These are phyloP conservation scores for Talaromyces verruculosus DNA, from an alignment of 2,329 filamentous ascomycete species.

Conservation along the genomic window DNA sequence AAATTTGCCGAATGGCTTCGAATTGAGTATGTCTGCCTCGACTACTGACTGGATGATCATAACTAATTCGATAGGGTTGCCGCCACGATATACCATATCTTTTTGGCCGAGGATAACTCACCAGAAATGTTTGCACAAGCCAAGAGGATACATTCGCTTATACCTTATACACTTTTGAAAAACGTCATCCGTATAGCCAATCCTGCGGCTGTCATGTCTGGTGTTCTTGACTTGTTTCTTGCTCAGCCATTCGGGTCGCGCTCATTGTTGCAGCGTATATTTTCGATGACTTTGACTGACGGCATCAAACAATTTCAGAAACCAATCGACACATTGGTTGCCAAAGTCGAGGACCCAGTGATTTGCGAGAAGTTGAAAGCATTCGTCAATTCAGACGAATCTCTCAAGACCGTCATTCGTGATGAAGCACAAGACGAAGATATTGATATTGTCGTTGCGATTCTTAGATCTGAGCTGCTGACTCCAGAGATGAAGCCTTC, in stretches of 20 bases:
- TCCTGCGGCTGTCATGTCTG: constrained; percentile 95
- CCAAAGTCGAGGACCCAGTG: constrained; percentile 76
- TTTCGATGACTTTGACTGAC: constrained; percentile 85
- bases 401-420: constrained; percentile 71
- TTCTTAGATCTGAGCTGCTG: constrained; percentile 76
- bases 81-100: constrained; percentile 93
- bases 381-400: constrained; percentile 74
- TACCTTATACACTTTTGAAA: constrained; percentile 91
- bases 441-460: constrained; percentile 80
- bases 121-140: constrained; percentile 93
- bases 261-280: constrained; percentile 90
- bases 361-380: constrained; percentile 78
- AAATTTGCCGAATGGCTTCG: constrained; percentile 98
- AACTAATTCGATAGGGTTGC: constrained; percentile 59
- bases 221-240: constrained; percentile 88
- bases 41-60: background rate
- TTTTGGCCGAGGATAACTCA: constrained; percentile 96
- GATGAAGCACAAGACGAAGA: constrained; percentile 70
- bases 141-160: constrained; percentile 89
- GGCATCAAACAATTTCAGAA: constrained; percentile 84
- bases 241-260: constrained; percentile 90
- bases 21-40: constrained; percentile 64
- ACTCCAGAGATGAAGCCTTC: constrained; percentile 67
- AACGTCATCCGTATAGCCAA: constrained; percentile 97
- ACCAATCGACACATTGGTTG: constrained; percentile 74